Conservation (phyloP, 2,329 filamentous ascomycete genomes). For the Xylariaceae sp. region DNA sequence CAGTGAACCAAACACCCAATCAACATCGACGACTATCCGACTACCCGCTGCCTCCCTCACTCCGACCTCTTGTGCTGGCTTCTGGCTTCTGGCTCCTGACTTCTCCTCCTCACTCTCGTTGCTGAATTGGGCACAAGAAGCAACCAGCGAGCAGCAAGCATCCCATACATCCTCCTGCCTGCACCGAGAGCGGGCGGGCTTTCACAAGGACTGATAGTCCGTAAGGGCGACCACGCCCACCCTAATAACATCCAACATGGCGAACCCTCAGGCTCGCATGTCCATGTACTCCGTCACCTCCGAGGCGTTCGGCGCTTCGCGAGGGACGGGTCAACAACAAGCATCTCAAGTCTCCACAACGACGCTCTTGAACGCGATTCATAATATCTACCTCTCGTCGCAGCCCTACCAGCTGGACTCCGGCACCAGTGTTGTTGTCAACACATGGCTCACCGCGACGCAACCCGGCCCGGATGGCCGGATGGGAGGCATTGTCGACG, state of each 20-base stretch:
- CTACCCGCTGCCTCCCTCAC: not conserved
- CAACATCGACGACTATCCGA: constrained; percentile 1
- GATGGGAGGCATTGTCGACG: constrained; percentile 73
- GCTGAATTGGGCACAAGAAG: not conserved
- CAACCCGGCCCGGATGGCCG: constrained; percentile 64
- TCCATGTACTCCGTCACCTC: constrained; percentile 65
- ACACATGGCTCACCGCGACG: constrained; percentile 85
- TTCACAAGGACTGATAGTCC: constrained; percentile 36
- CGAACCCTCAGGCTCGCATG: constrained; percentile 50
- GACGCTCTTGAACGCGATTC: constrained; percentile 83
- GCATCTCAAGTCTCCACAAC: constrained; percentile 84
- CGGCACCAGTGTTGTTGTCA: constrained; percentile 86
- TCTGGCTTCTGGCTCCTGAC: not conserved
- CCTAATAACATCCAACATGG: constrained; percentile 41
- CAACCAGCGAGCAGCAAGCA: not conserved
- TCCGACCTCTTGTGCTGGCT: not conserved
- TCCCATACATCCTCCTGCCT: not conserved
- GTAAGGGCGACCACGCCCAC: constrained; percentile 34
- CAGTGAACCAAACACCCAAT: constrained; percentile 6
- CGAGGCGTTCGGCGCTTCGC: constrained; percentile 54
- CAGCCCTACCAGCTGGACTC: constrained; percentile 84
- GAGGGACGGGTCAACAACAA: constrained; percentile 60
- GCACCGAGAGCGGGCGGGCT: constrained; percentile 1
- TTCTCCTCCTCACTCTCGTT: constrained; percentile 3
- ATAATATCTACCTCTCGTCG: constrained; percentile 78